Evolutionary conservation across 2,329 filamentous ascomycete species (phyloP).

Genomic region (Fusarium caatingaense): DNA sequence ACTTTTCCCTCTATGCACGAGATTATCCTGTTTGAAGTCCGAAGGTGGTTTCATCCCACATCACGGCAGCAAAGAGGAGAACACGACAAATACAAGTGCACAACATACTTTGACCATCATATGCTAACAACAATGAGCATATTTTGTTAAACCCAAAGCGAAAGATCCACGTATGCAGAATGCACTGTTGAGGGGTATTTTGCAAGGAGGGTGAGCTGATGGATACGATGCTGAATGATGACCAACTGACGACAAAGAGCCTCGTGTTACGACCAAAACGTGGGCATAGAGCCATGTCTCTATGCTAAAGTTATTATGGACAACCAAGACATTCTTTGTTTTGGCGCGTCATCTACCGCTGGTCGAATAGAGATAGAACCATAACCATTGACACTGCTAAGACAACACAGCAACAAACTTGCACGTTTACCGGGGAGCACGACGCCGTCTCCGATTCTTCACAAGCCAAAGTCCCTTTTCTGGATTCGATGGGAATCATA

Average conservation of each 20-base stretch:
- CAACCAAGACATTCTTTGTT: not conserved
- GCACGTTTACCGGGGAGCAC: not conserved
- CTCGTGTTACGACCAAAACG: conserved; percentile 24
- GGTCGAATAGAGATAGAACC: not conserved
- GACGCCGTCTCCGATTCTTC: conserved; percentile 11
- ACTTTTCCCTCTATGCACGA: not conserved
- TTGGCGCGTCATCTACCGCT: not conserved
- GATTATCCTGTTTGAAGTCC: conserved; percentile 17
- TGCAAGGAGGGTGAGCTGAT: conserved; percentile 22
- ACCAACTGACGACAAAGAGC: conserved; percentile 18
- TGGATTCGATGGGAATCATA: not conserved
- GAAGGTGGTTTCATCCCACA: conserved; percentile 8
- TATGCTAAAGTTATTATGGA: not conserved
- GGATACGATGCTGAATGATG: conserved; percentile 27
- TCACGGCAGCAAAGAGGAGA: conserved; percentile 7
- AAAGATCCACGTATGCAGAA: conserved; percentile 26
- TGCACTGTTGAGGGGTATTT: conserved; percentile 19
- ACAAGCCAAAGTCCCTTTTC: not conserved
- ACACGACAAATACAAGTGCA: not conserved
- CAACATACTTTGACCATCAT: not conserved
- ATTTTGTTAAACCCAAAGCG: conserved; percentile 11
- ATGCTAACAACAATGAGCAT: not conserved
- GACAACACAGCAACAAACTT: conserved; percentile 9
- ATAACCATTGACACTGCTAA: not conserved
- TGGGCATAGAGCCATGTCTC: not conserved